Base-by-base conservation (phyloP, 495 filamentous ascomycete species). In the Neurospora sp. region DNA sequence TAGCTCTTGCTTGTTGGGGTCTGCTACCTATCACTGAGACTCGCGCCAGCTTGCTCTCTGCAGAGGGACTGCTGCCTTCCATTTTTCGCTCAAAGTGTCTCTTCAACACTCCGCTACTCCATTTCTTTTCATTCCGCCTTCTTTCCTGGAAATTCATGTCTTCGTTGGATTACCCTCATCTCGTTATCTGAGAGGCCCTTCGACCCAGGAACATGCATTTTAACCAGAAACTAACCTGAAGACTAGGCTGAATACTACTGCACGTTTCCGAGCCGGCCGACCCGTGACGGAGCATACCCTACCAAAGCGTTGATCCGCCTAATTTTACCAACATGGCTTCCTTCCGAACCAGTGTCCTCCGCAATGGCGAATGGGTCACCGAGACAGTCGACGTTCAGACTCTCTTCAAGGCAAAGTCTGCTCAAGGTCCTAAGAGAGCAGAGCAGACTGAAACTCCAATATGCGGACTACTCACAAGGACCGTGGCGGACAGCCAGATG, bases 381-480 rank as follows among this genome's bases (percentile, higher is more conserved):
- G 81, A 84, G 71, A 85, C 79, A 3, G 74, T 86, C 71, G 80
- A 83, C 78, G 74, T 88, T 37, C 81, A 87, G 62, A 71, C 79
- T 20, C 73, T 85, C 0, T 74, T 85, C 37, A 80, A 80, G 71
- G 77, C 74, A 54, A 81, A 77, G 74, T 77, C 76, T 23, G 76
- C 73, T 54, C 80, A 76, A 70, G 75, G 41, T 7, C 41, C 62
- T 20, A 73, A 73, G 69, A 81, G 73, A 75, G 76, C 10, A 46
- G 76, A 69, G n/a, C 73, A 69, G 39, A 75, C 76, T 37, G 81
- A 83, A 38, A 76, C 83, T 37, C 91, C 90, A 2, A 80, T 75
- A 10, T 84, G 88, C 75, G 96, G 93, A 1, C 69, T 98, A 39
- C 85, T 98, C 38, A 91, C 92, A 3, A 89, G 87, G 76, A 97